Evolutionary conservation across 1,284 basidiomycete species (phyloP).

Genomic region (Athelia psychrophila): DNA sequence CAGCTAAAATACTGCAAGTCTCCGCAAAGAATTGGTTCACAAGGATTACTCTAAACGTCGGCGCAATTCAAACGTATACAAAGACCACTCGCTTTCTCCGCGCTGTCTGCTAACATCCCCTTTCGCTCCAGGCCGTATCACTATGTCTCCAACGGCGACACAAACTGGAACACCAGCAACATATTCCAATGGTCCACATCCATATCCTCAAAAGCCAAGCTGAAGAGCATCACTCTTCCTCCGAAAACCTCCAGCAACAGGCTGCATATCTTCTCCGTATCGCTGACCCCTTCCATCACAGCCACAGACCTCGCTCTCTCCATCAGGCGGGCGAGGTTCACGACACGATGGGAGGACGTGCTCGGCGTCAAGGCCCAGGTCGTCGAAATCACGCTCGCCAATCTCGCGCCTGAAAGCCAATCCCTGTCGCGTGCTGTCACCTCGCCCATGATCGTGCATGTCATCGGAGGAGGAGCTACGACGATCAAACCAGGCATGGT

Average conservation of each 20-base stretch:
- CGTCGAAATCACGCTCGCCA: slow-evolving; percentile 45
- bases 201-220: slow-evolving; percentile 33
- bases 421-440: slow-evolving; percentile 26
- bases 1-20: slow-evolving; percentile 20
- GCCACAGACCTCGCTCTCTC: slow-evolving; percentile 20
- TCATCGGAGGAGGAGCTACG: slow-evolving; percentile 32
- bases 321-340: slow-evolving; percentile 37
- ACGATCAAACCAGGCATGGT: slow-evolving; percentile 34
- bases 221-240: slow-evolving; percentile 40
- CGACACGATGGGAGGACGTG: slow-evolving; percentile 40
- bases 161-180: slow-evolving; percentile 36
- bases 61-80: slow-evolving; percentile 36
- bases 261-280: slow-evolving; percentile 45
- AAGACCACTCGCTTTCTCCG: no score
- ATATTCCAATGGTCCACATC: slow-evolving; percentile 45
- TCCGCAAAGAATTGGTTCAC: slow-evolving; percentile 38
- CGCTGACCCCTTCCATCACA: slow-evolving; percentile 31
- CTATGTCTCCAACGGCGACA: slow-evolving; percentile 27
- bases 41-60: slow-evolving; percentile 31
- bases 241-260: slow-evolving; percentile 21
- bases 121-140: slow-evolving; percentile 31
- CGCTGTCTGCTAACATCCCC: background rate
- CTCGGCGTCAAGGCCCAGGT: slow-evolving; percentile 33
- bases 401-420: slow-evolving; percentile 34
- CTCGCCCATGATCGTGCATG: slow-evolving; percentile 30